Base-by-base conservation (phyloP, 805 yeast genomes). In the Ogataea zsoltii region DNA sequence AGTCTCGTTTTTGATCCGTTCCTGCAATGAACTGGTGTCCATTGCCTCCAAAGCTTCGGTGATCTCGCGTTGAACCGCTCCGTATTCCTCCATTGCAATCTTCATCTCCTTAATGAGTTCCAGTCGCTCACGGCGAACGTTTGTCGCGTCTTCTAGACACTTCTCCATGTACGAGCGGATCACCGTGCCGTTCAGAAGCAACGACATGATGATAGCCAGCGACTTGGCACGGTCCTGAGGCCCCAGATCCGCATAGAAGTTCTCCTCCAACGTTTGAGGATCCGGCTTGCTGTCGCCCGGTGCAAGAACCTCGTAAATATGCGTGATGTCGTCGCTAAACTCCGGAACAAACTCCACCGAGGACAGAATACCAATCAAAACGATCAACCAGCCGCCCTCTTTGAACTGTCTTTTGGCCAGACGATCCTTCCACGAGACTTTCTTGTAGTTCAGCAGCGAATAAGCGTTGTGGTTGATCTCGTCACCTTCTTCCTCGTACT, bases 351-450 rank as follows among this genome's bases (percentile, higher is more conserved):
- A 74, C 37, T 80, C 80, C 13, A 80, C 79, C 39, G 74, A 70
- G 16, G 81, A 79, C 33, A 91, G 71, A 2, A 90, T 71, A 26
- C 96, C 96, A 39, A 90, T 62, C 34, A 91, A 63, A 34, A 85
- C 77, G 33, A 85, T 74, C 55, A 88, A 84, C 97, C 97, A 92
- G 44, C 80, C 81, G 3, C 96, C 96, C 56, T 88, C 90, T 55
- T 76, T 80, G 63, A 87, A 94, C 51, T 78, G 77, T 44, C 96
- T 79, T 44, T 79, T 82, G 12, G 82, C 76, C 15, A 92, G 71
- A 33, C 95, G 71, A 25, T 86, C 95, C 47, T 82, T 79, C 97
- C 98, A 94, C 11, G 82, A 66, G 0, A 69, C 66, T 34, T 82
- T 82, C 44, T 84, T 71, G 62, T 80, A 77, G 46, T 82, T 79